Conservation (phyloP, 345 rosid genomes). For the thale cress (Arabidopsis thaliana) region DNA sequence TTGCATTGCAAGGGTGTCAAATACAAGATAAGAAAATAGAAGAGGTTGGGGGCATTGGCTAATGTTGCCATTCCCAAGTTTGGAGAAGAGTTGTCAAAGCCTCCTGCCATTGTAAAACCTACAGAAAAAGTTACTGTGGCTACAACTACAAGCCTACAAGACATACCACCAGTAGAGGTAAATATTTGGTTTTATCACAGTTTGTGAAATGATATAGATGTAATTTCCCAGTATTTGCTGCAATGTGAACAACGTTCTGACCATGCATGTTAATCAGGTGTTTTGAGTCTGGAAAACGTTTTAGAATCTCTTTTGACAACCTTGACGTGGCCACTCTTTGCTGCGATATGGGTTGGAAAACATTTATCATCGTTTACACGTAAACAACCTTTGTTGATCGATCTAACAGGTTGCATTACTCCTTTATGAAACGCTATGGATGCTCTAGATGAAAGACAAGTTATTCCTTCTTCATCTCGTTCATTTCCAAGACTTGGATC, state of each 20-base stretch:
- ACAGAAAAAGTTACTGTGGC: background rate
- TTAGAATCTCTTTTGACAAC: background rate
- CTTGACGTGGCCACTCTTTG: background rate
- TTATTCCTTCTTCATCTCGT: background rate
- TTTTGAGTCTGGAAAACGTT: slow-evolving; percentile 8
- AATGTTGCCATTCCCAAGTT: no score
- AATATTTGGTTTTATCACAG: no score
- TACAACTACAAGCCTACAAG: no score
- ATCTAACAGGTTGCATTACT: background rate
- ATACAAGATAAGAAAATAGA: no score
- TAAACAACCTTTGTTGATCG: background rate
- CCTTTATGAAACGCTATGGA: background rate
- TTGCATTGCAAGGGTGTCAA: no score
- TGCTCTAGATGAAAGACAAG: background rate
- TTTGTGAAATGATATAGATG: no score
- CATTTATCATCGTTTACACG: slow-evolving; percentile 9
- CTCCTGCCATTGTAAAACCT: no score
- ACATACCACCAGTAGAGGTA: background rate
- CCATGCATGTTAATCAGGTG: slow-evolving; percentile 1
- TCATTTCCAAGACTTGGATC: background rate
- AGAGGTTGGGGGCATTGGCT: no score
- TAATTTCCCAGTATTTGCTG: background rate
- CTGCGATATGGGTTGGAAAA: slow-evolving; percentile 26
- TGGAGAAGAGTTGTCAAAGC: no score
- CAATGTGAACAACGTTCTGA: slow-evolving; percentile 28